A percentile compares a stretch with the other conserved stretches of the same genome.
phyloP scores from a whole-genome alignment of 208 protist species.

The Trypanosoma brucei region DNA sequence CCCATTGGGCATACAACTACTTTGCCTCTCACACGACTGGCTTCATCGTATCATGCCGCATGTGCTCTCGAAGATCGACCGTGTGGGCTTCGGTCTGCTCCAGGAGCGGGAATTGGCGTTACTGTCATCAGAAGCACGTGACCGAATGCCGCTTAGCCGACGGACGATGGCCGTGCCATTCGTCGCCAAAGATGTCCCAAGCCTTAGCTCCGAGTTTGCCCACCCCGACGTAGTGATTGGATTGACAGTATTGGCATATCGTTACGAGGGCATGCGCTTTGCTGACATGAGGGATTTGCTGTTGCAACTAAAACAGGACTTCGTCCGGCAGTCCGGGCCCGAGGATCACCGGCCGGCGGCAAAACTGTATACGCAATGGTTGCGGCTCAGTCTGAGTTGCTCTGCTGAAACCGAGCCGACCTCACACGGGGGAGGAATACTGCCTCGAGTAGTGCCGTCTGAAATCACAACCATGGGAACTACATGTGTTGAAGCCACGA shows the following conservation, averaged over 20 bases:
- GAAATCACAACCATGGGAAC: no score
- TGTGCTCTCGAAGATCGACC: conserved; percentile 91
- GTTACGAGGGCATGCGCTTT: conserved; percentile 89
- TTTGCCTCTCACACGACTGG: conserved; percentile 90
- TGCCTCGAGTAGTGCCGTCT: no score
- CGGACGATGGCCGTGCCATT: conserved; percentile 91
- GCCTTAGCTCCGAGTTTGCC: conserved; percentile 91
- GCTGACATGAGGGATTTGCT: conserved; percentile 77
- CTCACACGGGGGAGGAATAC: no score
- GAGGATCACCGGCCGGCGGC: conserved; percentile 81
- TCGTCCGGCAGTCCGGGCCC: conserved; percentile 79
- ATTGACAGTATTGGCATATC: conserved; percentile 89
- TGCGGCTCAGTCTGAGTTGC: conserved; percentile 41
- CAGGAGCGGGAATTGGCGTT: conserved; percentile 63
- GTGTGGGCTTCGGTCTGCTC: conserved; percentile 91
- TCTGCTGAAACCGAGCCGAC: conserved; percentile 12
- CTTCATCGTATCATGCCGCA: conserved; percentile 89
- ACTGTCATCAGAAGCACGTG: conserved; percentile 14
- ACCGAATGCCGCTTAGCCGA: conserved; percentile 74
- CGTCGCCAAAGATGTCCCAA: conserved; percentile 95
- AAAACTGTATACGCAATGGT: conserved; percentile 73
- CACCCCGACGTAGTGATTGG: conserved; percentile 94
- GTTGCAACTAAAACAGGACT: conserved; percentile 81
- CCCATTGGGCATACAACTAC: conserved; percentile 64
- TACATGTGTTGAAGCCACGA: neutral